Percentiles rank a stretch among this genome's conserved stretches.
These are phyloP conservation scores for Vanderwaltozyma verrucispora DNA, from an alignment of 805 yeast species.

Conservation along the genomic window DNA sequence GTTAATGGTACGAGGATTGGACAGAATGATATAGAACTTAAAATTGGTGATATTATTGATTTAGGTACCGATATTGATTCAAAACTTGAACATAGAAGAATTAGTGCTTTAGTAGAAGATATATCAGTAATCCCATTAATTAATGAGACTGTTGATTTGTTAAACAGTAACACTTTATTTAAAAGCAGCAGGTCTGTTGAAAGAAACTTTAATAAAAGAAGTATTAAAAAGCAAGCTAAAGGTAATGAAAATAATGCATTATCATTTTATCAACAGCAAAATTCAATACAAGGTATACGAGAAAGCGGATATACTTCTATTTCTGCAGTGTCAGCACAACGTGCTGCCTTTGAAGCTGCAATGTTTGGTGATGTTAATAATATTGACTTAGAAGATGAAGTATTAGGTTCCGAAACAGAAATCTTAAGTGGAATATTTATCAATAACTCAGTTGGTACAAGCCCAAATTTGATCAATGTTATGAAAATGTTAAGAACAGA, in stretches of 20 bases:
- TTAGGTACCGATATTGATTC: constrained; percentile 73
- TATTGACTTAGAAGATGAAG: constrained; percentile 34
- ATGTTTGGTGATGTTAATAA: constrained; percentile 45
- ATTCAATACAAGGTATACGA: not conserved
- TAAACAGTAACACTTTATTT: constrained; percentile 1
- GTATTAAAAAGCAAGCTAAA: too few relatives aligned
- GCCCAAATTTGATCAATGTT: constrained; percentile 41
- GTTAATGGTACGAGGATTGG: constrained; percentile 61
- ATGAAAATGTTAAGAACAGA: constrained; percentile 41
- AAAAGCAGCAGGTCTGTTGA: not conserved
- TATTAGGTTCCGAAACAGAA: constrained; percentile 34
- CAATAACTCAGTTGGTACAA: constrained; percentile 45
- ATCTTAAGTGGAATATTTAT: constrained; percentile 41
- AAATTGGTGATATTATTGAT: constrained; percentile 65
- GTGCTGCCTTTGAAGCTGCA: constrained; percentile 38
- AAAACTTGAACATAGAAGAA: constrained; percentile 61
- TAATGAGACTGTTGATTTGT: constrained; percentile 2
- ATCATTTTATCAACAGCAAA: not conserved
- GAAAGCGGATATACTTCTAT: not conserved
- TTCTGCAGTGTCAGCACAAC: constrained; percentile 3
- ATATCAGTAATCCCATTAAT: constrained; percentile 38
- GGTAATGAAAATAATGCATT: not conserved
- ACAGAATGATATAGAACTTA: constrained; percentile 43
- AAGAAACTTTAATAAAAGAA: too few relatives aligned
- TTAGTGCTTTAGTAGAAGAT: constrained; percentile 69